Evolutionary conservation across 305 asterid genomes (phyloP), one percentile per base, ranked within the genome.

Genomic region (Fraxinus xanthoxyloides): DNA sequence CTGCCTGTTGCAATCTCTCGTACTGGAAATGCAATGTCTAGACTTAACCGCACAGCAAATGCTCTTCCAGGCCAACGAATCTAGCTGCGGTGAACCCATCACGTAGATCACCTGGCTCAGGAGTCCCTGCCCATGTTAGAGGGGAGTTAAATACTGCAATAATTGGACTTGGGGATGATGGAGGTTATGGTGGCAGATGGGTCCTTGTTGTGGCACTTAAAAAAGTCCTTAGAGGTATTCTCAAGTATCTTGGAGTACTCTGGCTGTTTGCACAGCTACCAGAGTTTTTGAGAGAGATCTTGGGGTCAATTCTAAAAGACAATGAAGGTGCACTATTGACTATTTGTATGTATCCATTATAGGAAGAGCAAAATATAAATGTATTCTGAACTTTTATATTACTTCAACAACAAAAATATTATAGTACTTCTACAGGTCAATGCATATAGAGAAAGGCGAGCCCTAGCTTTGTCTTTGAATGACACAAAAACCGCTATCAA

Each of bases 141-240:
- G 99, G 99, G 81, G 99, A 97, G 87, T 88, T 97, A 81, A 97
- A 97, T 85, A 95, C 99, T 40, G 99, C 99, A 79, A 95, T 97
- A 84, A 95, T 97, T 85, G 99, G 99, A 24, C 98, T 97, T 81
- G 98, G 99, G 56, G 98, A 97, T 85, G 99, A 97, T 89, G 99
- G 99, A 48, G 99, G 99, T 85, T 97, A 97, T 86, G 99, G 99
- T 80, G 99, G 99, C 77, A 98, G 99, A 81, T 97, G 99, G 99
- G 98, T 97, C 80, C 99, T 98, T 82, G 95, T 95, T 46, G 97
- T 93, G 83, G 98, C 99, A 59, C 97, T 95, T 61, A 97, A 95
- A 87, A 97, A 97, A 89, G 99, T 97, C 74, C 98, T 97, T 80
- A 88, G 98, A 81, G 98, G 98, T 79, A 93, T 92, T 89, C 97